A percentile compares a stretch with the other conserved stretches of the same genome.
These are phyloP conservation scores for Bipolaris victoriae DNA, from an alignment of 2,329 filamentous ascomycete genomes.

Conservation along the genomic window DNA sequence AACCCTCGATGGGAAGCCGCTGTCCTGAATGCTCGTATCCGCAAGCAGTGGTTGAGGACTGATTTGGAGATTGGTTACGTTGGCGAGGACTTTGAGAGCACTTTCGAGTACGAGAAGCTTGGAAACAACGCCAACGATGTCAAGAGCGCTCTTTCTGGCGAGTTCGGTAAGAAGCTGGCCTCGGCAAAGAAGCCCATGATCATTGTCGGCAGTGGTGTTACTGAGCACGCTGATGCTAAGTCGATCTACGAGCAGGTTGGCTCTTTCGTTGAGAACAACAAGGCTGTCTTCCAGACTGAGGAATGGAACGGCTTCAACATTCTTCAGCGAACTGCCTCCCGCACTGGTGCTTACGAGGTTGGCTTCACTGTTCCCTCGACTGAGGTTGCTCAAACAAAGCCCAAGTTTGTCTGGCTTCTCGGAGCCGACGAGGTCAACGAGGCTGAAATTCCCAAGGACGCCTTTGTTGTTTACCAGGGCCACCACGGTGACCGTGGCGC, in stretches of 20 bases:
- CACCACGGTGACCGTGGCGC: slow-evolving; percentile 96
- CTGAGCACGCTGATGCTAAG: slow-evolving; percentile 89
- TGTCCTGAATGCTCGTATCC: slow-evolving; percentile 92
- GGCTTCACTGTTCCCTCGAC: slow-evolving; percentile 88
- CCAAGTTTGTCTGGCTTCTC: slow-evolving; percentile 96
- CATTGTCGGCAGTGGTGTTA: slow-evolving; percentile 88
- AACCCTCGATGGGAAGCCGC: slow-evolving; percentile 96
- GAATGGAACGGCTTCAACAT: slow-evolving; percentile 99
- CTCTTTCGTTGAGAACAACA: slow-evolving; percentile 90
- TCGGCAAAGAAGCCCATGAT: slow-evolving; percentile 94
- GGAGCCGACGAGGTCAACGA: slow-evolving; percentile 90
- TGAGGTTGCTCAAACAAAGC: slow-evolving; percentile 79
- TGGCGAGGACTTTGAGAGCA: slow-evolving; percentile 89
- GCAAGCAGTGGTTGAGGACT: slow-evolving; percentile 96
- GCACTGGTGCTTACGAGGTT: slow-evolving; percentile 91
- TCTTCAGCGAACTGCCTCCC: slow-evolving; percentile 89
- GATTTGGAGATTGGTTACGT: slow-evolving; percentile 92
- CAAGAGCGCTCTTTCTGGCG: slow-evolving; percentile 82
- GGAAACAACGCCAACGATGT: slow-evolving; percentile 79
- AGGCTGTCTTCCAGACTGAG: slow-evolving; percentile 80
- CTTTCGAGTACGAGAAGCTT: slow-evolving; percentile 93
- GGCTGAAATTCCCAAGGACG: slow-evolving; percentile 89
- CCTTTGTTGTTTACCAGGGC: slow-evolving; percentile 97
- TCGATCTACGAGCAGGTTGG: slow-evolving; percentile 92
- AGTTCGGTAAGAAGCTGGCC: slow-evolving; percentile 91